These are phyloP conservation scores for Aquanectria penicillioides DNA, from an alignment of 2,329 filamentous ascomycete genomes.

Conservation along the genomic window DNA sequence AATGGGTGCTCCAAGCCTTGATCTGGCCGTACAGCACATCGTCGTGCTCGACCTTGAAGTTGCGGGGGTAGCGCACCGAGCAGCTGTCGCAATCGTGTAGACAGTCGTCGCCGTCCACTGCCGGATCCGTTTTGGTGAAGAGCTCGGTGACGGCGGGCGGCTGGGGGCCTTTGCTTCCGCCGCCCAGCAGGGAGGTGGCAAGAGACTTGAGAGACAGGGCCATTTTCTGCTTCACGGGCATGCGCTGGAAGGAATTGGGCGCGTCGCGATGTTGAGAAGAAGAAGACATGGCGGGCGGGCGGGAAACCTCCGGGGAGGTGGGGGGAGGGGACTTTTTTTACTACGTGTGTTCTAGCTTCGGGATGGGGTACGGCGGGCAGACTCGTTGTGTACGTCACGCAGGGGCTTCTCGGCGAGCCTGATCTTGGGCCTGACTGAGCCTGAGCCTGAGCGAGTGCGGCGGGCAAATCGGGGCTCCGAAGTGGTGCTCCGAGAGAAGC, in stretches of 20 bases:
- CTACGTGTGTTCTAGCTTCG: too few species aligned
- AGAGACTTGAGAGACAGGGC: slow-evolving; percentile 50
- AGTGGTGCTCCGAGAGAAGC: slow-evolving; percentile 4
- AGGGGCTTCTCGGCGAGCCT: too few species aligned
- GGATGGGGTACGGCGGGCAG: too few species aligned
- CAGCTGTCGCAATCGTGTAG: slow-evolving; percentile 87
- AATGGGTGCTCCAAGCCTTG: slow-evolving; percentile 87
- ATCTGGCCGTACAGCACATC: slow-evolving; percentile 87
- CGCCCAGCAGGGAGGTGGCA: slow-evolving; percentile 44
- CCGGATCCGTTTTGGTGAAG: slow-evolving; percentile 80
- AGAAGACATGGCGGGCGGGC: slow-evolving; percentile 1
- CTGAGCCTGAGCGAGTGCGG: too few species aligned
- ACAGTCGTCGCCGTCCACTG: slow-evolving; percentile 88
- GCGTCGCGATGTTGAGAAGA: slow-evolving; percentile 23
- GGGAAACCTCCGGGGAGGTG: background rate
- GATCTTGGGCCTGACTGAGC: too few species aligned
- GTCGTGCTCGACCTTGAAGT: slow-evolving; percentile 77
- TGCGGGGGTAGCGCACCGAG: slow-evolving; percentile 77
- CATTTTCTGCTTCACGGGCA: slow-evolving; percentile 53
- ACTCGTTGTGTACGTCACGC: too few species aligned
- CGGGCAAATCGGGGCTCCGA: slow-evolving; percentile 13
- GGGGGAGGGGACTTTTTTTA: too few species aligned
- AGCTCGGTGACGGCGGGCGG: slow-evolving; percentile 57
- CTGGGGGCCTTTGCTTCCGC: slow-evolving; percentile 29
- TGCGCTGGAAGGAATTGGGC: slow-evolving; percentile 37